Base-by-base conservation (phyloP, 208 protist species). In the Angomonas ambiguus region DNA sequence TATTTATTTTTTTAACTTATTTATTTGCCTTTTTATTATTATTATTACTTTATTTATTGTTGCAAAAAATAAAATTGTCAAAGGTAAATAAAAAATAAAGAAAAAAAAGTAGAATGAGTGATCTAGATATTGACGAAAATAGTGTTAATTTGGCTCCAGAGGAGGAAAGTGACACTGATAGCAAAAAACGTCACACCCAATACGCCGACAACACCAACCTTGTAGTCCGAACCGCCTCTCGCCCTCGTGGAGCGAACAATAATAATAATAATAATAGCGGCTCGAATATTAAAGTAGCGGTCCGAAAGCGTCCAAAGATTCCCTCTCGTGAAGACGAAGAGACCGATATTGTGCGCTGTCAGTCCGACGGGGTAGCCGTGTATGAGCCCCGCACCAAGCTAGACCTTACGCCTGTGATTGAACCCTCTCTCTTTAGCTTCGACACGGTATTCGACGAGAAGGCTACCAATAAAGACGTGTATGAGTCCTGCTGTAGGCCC, bases 321-420 rank as follows among this genome's bases (percentile, higher is more conserved):
- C 18, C 51, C 2, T 38, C 53, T 1, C 72, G 76, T 34, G 81
- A 94, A 65, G 72, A 77, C 5, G 79, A 80, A 2, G 76, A 94
- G 53, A 88, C 80, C 48, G 91, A 96, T 57, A 74, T 96, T 5
- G 75, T 96, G 45, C 73, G 83, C 33, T 93, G 88, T 58, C 61
- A 72, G 4, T 70, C 72, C 51, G 68, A 55, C 38, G 74, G 48
- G 18, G 64, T 95, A 3, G 65, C 72, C n/a, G 83, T 97, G 8
- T 85, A 85, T 62, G 89, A 94, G 72, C 89, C 87, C 0, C 94
- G 92, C 73, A 82, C 76, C 30, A 89, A 90, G 49, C 74, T 99
- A 1, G 97, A 99, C 76, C 67, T 98, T 32, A 95, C 82, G 0
- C 94, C 96, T 57, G 86, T 97, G 48, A 96, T 96, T 41, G 95